Evolutionary conservation across 148 eudicot species (phyloP).

Genomic region (Nepenthes gracilis): DNA sequence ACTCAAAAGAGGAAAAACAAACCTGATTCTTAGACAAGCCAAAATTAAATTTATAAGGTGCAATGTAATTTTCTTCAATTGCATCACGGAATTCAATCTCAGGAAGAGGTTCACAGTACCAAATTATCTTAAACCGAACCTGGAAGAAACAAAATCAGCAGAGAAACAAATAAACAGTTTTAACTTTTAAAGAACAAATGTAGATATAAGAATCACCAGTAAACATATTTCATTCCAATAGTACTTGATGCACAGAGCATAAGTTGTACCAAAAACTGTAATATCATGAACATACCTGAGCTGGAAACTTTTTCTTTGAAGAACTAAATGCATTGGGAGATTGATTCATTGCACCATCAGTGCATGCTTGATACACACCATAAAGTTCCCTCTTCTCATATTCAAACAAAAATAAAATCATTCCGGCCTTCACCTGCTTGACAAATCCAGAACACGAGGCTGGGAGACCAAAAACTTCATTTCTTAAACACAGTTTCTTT

Average conservation of each 20-base stretch:
- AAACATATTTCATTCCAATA: neutral
- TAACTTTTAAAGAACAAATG: neutral
- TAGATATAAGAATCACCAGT: neutral
- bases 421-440: slow-evolving; percentile 50
- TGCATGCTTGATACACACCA: slow-evolving; percentile 62
- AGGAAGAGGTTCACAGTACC: slow-evolving; percentile 34
- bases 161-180: neutral
- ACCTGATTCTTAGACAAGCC: slow-evolving; percentile 44
- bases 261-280: neutral
- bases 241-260: neutral
- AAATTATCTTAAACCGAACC: slow-evolving; percentile 28
- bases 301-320: slow-evolving; percentile 37
- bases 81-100: slow-evolving; percentile 31
- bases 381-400: slow-evolving; percentile 35
- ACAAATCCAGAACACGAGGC: slow-evolving; percentile 30
- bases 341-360: slow-evolving; percentile 55
- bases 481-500: slow-evolving; percentile 38
- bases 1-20: neutral
- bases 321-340: slow-evolving; percentile 35
- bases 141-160: slow-evolving; percentile 7
- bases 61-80: slow-evolving; percentile 36
- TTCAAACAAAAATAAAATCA: slow-evolving; percentile 69
- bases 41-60: slow-evolving; percentile 25
- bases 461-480: slow-evolving; percentile 52
- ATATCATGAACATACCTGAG: slow-evolving; percentile 38